Conservation (phyloP, 2,329 filamentous ascomycete genomes). For the Cytospora chrysosperma region DNA sequence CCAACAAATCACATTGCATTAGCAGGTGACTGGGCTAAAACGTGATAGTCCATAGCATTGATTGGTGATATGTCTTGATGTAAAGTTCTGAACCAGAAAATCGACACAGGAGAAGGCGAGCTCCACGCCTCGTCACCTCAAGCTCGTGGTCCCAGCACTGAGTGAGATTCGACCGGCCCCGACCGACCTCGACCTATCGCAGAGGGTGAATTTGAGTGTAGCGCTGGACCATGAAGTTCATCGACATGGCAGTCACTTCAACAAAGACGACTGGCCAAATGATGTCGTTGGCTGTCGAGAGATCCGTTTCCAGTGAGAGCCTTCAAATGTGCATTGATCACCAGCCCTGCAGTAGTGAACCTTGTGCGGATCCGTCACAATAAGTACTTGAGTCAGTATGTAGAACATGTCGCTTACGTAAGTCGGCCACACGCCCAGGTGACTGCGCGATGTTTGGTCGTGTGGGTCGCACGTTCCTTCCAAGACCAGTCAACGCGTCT, state of each 20-base stretch:
- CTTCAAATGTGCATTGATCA: not conserved
- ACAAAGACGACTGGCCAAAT: not conserved
- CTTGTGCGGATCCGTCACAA: not conserved
- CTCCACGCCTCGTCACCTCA: not conserved
- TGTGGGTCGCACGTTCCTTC: not conserved
- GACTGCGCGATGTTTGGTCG: not conserved
- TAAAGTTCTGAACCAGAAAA: slow-evolving; percentile 11
- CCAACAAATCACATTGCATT: slow-evolving; percentile 4
- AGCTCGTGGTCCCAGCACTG: too few relatives aligned
- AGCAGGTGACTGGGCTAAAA: not conserved
- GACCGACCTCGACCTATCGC: not conserved
- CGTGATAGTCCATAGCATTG: slow-evolving; percentile 14
- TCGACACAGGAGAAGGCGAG: not conserved
- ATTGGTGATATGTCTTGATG: slow-evolving; percentile 6
- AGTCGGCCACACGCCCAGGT: not conserved
- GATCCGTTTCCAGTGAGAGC: not conserved
- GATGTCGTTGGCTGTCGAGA: not conserved
- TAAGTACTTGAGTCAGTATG: too few relatives aligned
- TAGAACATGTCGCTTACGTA: not conserved
- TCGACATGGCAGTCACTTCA: not conserved
- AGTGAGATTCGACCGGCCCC: not conserved
- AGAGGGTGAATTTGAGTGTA: not conserved
- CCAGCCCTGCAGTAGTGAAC: too few relatives aligned
- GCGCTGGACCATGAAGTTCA: not conserved
- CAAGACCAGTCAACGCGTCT: not conserved